phyloP scores from a whole-genome alignment of 2,329 filamentous ascomycete genomes.

The Endoconidiophora laricicola region DNA sequence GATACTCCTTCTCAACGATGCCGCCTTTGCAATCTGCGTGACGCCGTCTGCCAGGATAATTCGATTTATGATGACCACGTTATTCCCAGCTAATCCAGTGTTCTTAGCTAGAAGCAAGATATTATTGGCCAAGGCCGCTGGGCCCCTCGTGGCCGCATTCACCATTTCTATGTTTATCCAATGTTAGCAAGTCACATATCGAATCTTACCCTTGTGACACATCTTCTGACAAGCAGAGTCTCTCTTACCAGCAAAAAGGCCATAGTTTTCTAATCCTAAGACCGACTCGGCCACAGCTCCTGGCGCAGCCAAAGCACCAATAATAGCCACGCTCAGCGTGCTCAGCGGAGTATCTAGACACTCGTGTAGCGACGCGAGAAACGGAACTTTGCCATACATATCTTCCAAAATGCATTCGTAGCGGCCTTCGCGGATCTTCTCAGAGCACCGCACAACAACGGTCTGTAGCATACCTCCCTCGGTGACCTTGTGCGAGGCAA shows the following conservation, averaged over 20 bases:
- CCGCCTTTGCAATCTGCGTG: no score
- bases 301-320: background rate
- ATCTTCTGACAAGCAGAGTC: background rate
- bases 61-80: background rate
- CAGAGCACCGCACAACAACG: background rate
- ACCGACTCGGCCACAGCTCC: constrained; percentile 1
- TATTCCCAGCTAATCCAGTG: background rate
- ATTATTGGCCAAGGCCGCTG: background rate
- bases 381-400: background rate
- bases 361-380: background rate
- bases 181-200: no score
- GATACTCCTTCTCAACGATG: no score
- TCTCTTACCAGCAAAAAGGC: background rate
- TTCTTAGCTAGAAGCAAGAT: background rate
- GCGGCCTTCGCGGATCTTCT: background rate
- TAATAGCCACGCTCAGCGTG: background rate
- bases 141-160: background rate
- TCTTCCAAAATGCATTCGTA: background rate
- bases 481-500: background rate
- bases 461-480: background rate
- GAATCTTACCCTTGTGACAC: background rate
- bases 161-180: no score
- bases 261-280: background rate
- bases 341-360: background rate
- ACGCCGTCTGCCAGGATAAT: no score